Evolutionary conservation across 2,329 filamentous ascomycete species (phyloP).

Genomic region (Aspergillus nomiae): DNA sequence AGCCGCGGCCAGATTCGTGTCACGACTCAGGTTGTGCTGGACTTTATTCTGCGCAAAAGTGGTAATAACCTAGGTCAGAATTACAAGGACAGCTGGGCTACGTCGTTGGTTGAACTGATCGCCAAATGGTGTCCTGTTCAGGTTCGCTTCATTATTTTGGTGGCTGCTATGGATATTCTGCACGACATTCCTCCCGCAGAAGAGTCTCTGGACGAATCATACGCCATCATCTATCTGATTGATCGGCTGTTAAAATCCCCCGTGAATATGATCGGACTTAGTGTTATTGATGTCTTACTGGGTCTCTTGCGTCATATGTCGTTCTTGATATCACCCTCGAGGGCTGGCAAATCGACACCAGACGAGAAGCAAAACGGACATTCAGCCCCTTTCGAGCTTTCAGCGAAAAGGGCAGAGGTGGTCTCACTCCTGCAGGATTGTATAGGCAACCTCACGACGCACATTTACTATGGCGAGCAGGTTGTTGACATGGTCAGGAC

Average conservation of each 20-base stretch:
- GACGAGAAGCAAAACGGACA: conserved; percentile 24
- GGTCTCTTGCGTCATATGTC: conserved; percentile 83
- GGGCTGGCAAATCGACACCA: conserved; percentile 38
- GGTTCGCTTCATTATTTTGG: conserved; percentile 86
- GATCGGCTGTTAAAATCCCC: conserved; percentile 81
- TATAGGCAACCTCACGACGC: conserved; percentile 87
- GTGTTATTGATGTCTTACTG: conserved; percentile 90
- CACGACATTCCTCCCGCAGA: conserved; percentile 69
- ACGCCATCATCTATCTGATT: conserved; percentile 75
- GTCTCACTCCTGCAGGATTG: conserved; percentile 74
- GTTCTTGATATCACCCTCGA: conserved; percentile 68
- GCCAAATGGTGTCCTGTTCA: conserved; percentile 91
- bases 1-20: conserved; percentile 79
- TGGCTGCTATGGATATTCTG: conserved; percentile 77
- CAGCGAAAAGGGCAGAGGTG: conserved; percentile 63
- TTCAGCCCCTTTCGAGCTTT: conserved; percentile 31
- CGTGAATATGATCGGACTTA: conserved; percentile 91
- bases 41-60: conserved; percentile 67
- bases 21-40: conserved; percentile 72
- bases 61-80: conserved; percentile 43
- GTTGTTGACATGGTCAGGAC: conserved; percentile 90
- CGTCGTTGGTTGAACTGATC: conserved; percentile 76
- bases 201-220: conserved; percentile 70
- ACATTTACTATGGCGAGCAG: conserved; percentile 96
- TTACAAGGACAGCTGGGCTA: conserved; percentile 71